These are phyloP conservation scores for Ogataea neopini DNA, from an alignment of 805 yeast species.

Conservation along the genomic window DNA sequence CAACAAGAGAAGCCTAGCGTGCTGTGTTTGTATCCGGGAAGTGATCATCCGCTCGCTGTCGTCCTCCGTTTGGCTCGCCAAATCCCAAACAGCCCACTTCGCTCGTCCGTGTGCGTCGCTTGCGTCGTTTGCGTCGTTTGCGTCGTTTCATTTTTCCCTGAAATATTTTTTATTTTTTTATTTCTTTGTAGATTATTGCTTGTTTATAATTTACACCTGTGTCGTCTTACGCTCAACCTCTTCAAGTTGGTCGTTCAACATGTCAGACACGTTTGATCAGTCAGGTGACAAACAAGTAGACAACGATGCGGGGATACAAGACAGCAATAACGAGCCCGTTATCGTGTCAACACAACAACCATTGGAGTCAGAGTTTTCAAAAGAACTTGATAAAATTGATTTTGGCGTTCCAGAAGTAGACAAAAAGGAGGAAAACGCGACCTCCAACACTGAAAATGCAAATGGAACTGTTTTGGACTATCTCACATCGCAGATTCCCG, in stretches of 20 bases:
- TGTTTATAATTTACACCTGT: too few species aligned
- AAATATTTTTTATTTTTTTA: too few species aligned
- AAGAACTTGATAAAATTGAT: slow-evolving; percentile 18
- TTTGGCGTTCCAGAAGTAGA: neutral
- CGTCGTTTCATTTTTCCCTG: too few species aligned
- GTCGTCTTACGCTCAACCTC: too few species aligned
- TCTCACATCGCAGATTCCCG: slow-evolving; percentile 27
- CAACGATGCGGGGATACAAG: neutral
- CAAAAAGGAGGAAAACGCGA: slow-evolving; percentile 2
- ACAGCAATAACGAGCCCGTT: neutral
- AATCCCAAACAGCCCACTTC: too few species aligned
- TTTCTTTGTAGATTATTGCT: too few species aligned
- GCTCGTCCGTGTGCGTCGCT: too few species aligned
- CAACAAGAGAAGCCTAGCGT: too few species aligned
- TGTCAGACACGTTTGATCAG: neutral
- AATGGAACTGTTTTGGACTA: slow-evolving; percentile 23
- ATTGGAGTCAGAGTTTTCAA: slow-evolving; percentile 13
- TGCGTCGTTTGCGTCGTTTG: too few species aligned
- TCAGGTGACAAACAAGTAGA: neutral
- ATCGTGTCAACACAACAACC: slow-evolving; percentile 1
- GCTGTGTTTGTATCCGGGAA: too few species aligned
- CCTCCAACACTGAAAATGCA: neutral
- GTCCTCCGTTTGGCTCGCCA: too few species aligned
- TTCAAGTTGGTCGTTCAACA: neutral
- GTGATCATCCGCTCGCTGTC: too few species aligned